Base-by-base conservation (phyloP, 1,284 basidiomycete species). In the Hemileia vastatrix region DNA sequence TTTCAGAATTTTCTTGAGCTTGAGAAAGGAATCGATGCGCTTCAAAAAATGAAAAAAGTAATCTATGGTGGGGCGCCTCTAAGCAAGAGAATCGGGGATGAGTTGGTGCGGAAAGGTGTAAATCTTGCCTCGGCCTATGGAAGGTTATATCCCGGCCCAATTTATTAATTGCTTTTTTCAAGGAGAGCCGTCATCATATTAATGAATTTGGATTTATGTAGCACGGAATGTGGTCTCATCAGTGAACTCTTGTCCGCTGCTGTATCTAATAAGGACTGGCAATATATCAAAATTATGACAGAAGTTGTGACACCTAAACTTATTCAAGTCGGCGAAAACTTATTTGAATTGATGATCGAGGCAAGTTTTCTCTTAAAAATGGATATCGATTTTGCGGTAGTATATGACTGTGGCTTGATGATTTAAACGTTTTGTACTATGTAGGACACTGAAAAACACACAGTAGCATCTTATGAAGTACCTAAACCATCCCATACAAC, bases 221-320 rank as follows among this genome's bases (percentile, higher is more conserved):
- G n/a, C n/a, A 53, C 51, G 15, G 51, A 53, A 53, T n/a, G 18
- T 15, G 51, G 51, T 24, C n/a, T 18, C 27, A 53, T 53, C 9
- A 27, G 27, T 18, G 36, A n/a, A 36, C 21, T 32, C 18, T 53
- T 53, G 15, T 15, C 51, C 27, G n/a, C n/a, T n/a, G n/a, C n/a
- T n/a, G n/a, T n/a, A n/a, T n/a, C n/a, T n/a, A 53, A 53, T 4
- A 19, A 4, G 15, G 9, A 6, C 51, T 53, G 6, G 51, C n/a
- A n/a, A n/a, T n/a, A n/a, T n/a, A n/a, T n/a, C n/a, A n/a, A n/a
- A n/a, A n/a, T n/a, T n/a, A n/a, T n/a, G n/a, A n/a, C n/a, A n/a
- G n/a, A n/a, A 15, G 27, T 32, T 11, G 6, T 53, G 6, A 53
- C 21, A 13, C 2, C 24, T 36, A 15, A 19, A 13, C 8, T 53